Percentiles rank a stretch among this genome's conserved stretches.
phyloP scores from a whole-genome alignment of 1,284 basidiomycete species.

The Ustilago tritici region DNA sequence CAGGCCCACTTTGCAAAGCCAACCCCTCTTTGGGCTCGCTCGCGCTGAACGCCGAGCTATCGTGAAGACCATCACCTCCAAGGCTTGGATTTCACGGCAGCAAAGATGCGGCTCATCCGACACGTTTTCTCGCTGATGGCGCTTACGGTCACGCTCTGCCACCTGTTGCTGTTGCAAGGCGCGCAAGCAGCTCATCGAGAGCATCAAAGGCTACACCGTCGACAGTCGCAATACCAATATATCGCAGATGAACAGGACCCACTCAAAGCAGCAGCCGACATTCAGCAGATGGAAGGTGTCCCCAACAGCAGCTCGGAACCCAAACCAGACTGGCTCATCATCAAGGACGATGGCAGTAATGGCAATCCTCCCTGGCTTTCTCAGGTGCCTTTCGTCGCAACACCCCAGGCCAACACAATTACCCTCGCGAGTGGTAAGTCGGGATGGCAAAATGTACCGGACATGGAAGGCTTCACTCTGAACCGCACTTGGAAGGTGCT shows the following conservation, averaged over 20 bases:
- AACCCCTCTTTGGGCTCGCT: not conserved
- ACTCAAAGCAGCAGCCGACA: conserved; percentile 44
- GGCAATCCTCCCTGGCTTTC: conserved; percentile 41
- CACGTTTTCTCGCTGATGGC: not conserved
- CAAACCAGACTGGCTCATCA: conserved; percentile 36
- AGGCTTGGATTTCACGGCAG: not conserved
- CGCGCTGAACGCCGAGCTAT: not conserved
- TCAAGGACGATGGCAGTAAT: conserved; percentile 39
- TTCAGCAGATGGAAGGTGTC: conserved; percentile 39
- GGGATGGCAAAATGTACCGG: conserved; percentile 51
- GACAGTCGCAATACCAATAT: conserved; percentile 45
- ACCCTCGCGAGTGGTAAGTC: conserved; percentile 11
- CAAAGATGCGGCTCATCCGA: conserved; percentile 1
- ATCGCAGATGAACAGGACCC: conserved; percentile 50
- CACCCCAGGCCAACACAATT: conserved; percentile 17
- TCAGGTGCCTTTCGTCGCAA: conserved; percentile 38
- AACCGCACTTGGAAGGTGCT: conserved; percentile 52
- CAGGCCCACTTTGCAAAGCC: not conserved
- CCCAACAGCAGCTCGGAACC: conserved; percentile 35
- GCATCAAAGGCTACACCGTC: conserved; percentile 5
- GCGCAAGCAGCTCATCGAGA: not conserved
- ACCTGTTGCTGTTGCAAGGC: not conserved
- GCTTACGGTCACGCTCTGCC: not conserved
- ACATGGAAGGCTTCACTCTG: conserved; percentile 52
- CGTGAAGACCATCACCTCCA: not conserved